These are phyloP conservation scores for Pseudogymnoascus sp. DNA, from an alignment of 2,329 filamentous ascomycete genomes.

Conservation along the genomic window DNA sequence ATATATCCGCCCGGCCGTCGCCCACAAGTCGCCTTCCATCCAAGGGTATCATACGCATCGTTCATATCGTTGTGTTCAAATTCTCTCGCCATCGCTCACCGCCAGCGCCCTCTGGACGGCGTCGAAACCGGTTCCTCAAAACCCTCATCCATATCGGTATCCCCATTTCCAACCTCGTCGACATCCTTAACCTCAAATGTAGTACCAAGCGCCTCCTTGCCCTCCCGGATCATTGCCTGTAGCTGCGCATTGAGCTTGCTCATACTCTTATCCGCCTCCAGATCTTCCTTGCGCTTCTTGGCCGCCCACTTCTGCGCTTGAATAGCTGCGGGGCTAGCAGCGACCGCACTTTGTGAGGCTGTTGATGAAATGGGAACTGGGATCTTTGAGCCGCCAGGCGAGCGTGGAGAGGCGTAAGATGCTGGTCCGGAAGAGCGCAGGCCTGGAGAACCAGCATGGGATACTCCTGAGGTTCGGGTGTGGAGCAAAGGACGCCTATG, in stretches of 20 bases:
- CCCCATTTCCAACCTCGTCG: constrained; percentile 6
- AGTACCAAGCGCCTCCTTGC: constrained; percentile 75
- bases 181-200: constrained; percentile 52
- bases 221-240: constrained; percentile 81
- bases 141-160: not conserved
- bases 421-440: constrained; percentile 38
- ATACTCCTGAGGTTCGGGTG: constrained; percentile 35
- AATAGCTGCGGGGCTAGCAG: constrained; percentile 33
- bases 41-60: constrained; percentile 5
- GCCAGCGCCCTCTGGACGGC: not conserved
- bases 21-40: not conserved
- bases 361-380: not conserved
- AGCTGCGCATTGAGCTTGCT: constrained; percentile 71
- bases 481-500: constrained; percentile 27
- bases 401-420: constrained; percentile 45
- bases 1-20: not conserved
- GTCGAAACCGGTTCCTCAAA: not conserved
- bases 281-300: constrained; percentile 63
- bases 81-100: not conserved
- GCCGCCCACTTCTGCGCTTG: constrained; percentile 70
- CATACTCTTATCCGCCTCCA: constrained; percentile 71
- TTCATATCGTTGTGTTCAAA: constrained; percentile 1
- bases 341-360: not conserved
- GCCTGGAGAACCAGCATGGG: constrained; percentile 38
- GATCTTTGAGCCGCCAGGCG: constrained; percentile 23